phyloP scores from a whole-genome alignment of 169 alveolate species.

The Eimeria necatrix region DNA sequence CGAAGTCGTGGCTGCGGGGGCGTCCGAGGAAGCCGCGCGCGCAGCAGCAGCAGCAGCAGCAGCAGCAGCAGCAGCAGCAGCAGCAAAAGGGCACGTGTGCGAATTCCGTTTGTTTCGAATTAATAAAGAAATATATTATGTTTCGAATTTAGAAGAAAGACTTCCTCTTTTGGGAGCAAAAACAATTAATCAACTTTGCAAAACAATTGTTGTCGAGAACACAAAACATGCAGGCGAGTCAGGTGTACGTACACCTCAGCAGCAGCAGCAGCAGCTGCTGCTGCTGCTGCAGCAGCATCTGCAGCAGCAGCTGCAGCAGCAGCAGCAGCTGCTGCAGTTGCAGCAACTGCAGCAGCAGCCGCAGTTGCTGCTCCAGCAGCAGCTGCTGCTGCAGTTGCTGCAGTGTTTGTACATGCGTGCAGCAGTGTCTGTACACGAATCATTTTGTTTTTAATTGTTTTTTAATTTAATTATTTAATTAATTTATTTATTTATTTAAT shows the following conservation, averaged over 20 bases:
- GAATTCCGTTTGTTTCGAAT: background rate
- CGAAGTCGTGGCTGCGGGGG: background rate
- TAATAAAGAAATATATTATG: slow-evolving; percentile 19
- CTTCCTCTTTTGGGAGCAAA: background rate
- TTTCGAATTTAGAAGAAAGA: background rate
- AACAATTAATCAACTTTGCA: slow-evolving; percentile 59
- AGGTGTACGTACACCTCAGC: background rate
- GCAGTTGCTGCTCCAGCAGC: background rate
- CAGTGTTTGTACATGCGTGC: background rate
- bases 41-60: background rate
- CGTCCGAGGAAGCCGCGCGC: background rate
- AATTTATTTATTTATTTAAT: too few species aligned
- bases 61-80: background rate
- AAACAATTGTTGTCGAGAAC: slow-evolving; percentile 71
- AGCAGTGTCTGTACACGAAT: background rate
- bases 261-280: too few species aligned
- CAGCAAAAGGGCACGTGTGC: background rate
- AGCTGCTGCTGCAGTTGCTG: background rate
- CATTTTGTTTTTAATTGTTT: too few species aligned
- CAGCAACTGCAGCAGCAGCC: background rate
- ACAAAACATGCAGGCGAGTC: slow-evolving; percentile 55
- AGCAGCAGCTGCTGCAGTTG: background rate
- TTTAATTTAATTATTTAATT: too few species aligned
- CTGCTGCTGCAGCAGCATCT: background rate
- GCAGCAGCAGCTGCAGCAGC: background rate